Percentiles rank a stretch among this genome's conserved stretches.
These are phyloP conservation scores for Polytolypa hystricis DNA, from an alignment of 2,329 filamentous ascomycete genomes.

Conservation along the genomic window DNA sequence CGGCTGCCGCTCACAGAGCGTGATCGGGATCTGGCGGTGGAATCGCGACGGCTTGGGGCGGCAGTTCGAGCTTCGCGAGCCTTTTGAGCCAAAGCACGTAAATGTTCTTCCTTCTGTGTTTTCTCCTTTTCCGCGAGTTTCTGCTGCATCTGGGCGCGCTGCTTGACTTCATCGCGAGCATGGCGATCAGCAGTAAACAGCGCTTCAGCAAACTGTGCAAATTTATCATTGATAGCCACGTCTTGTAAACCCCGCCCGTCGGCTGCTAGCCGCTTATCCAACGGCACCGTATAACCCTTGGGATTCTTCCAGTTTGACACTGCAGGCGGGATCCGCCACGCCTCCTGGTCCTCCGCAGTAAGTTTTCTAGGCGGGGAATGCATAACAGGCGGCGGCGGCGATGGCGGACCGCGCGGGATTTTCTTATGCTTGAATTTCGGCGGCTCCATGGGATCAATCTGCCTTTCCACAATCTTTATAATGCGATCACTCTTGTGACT, in stretches of 20 bases:
- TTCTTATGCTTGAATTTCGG: slow-evolving; percentile 99
- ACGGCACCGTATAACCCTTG: slow-evolving; percentile 90
- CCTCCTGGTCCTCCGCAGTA: slow-evolving; percentile 93
- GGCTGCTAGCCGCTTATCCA: slow-evolving; percentile 90
- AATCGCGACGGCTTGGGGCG: slow-evolving; percentile 39
- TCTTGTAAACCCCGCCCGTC: slow-evolving; percentile 88
- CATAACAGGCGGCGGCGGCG: slow-evolving; percentile 86
- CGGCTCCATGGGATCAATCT: slow-evolving; percentile 90
- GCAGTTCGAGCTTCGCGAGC: slow-evolving; percentile 68
- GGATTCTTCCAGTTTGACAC: slow-evolving; percentile 99
- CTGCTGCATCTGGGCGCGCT: slow-evolving; percentile 90
- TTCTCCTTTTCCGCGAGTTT: slow-evolving; percentile 94
- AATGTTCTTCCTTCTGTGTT: slow-evolving; percentile 79
- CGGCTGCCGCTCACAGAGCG: slow-evolving; percentile 38
- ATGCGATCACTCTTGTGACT: slow-evolving; percentile 85
- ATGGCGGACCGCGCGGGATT: slow-evolving; percentile 84
- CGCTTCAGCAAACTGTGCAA: slow-evolving; percentile 89
- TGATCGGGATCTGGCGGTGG: slow-evolving; percentile 32
- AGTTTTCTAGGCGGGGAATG: slow-evolving; percentile 90
- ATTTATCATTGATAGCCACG: slow-evolving; percentile 95
- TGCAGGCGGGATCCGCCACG: slow-evolving; percentile 83
- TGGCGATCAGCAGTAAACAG: slow-evolving; percentile 90
- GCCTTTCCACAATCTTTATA: slow-evolving; percentile 94
- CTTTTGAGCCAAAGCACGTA: slow-evolving; percentile 79
- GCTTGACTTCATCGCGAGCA: slow-evolving; percentile 87